Base-by-base conservation (phyloP, 345 rosid genomes). In the Bruguiera sexangula region DNA sequence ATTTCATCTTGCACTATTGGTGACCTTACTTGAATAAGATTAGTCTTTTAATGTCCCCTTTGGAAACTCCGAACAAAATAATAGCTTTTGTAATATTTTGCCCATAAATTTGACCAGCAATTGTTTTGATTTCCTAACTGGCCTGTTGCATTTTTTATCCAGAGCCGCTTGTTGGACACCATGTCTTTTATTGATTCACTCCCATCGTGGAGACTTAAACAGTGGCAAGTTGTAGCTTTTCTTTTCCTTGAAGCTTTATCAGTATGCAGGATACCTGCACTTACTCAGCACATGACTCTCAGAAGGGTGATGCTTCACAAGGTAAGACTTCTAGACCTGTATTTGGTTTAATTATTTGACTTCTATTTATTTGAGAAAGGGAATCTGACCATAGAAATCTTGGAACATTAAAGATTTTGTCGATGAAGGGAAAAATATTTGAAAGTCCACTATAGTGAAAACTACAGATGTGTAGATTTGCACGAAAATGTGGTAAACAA, bases 231-330 rank as follows among this genome's bases (percentile, higher is more conserved):
- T 69, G 73, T 92, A 60, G 84, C 84, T 26, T 81, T 88, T 76
- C 88, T 95, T 60, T 86, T 88, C 60, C 26, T 95, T 29, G 96
- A 95, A 18, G 92, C 92, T 6, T 88, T 95, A 66, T 92, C 96
- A 3, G 83, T 95, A 13, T 77, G 79, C 59, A 86, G 86, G 71
- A 69, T 95, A 51, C 93, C 97, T 65, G 73, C 76, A 52, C 87
- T 95, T 65, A 78, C 85, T 56, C 73, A 84, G 6, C 82, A 79
- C 78, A 62, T 87, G 81, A 77, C 69, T 15, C 82, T 79, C 69
- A 74, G 85, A 73, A 80, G 76, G 68, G 77, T 75, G 67, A 78
- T 85, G 74, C 78, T 82, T 72, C 80, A 63, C 74, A 85, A 86
- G 86, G 92, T 85, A 32, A 78, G 84, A 18, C 54, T 22, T 18